phyloP scores from a whole-genome alignment of 345 rosid genomes.

The Rhodomyrtus tomentosa region DNA sequence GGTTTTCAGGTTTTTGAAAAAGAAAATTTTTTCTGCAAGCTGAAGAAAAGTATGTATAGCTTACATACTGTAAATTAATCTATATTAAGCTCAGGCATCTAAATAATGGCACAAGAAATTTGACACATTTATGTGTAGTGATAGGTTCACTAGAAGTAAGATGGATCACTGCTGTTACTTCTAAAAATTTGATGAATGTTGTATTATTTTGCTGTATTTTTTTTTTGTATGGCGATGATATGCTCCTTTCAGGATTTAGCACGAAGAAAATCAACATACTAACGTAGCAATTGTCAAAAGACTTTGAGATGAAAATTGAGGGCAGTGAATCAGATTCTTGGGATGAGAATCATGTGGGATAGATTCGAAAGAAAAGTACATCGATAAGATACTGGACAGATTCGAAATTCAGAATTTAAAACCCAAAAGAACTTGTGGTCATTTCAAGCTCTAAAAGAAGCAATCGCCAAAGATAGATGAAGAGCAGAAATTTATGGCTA shows the following conservation, averaged over 20 bases:
- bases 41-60: background rate
- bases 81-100: no score
- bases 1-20: background rate
- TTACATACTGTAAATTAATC: no score
- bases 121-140: background rate
- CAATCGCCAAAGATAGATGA: background rate
- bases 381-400: background rate
- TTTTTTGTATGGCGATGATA: background rate
- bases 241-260: background rate
- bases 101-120: background rate
- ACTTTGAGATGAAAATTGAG: background rate
- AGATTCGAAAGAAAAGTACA: background rate
- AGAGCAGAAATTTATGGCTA: background rate
- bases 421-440: background rate
- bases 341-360: background rate
- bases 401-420: background rate
- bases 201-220: background rate
- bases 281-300: background rate
- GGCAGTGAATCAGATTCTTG: accelerated
- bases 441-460: background rate
- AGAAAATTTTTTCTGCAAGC: background rate
- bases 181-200: background rate
- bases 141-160: background rate
- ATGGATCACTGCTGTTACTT: background rate
- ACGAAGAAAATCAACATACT: background rate